Percentiles rank a stretch among this genome's conserved stretches.
phyloP scores from a whole-genome alignment of 768 basidiomycete genomes.

The Naganishia onofrii region DNA sequence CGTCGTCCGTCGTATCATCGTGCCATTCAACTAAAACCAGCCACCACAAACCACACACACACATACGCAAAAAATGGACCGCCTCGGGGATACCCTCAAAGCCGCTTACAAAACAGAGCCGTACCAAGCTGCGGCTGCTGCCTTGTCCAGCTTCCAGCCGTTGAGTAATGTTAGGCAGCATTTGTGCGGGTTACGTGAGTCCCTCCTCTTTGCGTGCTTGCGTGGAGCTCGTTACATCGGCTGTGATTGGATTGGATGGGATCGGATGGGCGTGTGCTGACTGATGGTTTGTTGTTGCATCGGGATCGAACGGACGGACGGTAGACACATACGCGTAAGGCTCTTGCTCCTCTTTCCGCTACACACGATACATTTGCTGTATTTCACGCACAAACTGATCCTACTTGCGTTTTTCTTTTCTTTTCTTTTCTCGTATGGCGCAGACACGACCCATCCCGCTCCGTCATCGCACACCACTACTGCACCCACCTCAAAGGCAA shows the following conservation, averaged over 20 bases:
- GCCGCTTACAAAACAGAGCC: slow-evolving; percentile 35
- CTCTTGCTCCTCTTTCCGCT: background rate
- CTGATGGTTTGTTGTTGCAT: too few relatives aligned
- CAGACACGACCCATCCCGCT: slow-evolving; percentile 44
- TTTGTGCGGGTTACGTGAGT: slow-evolving; percentile 44
- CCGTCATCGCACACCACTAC: slow-evolving; percentile 57
- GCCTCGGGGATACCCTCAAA: slow-evolving; percentile 33
- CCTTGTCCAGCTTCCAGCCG: slow-evolving; percentile 43
- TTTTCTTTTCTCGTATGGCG: background rate
- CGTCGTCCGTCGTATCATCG: too few relatives aligned
- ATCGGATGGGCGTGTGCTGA: too few relatives aligned
- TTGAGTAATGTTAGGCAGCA: slow-evolving; percentile 47
- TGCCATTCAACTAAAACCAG: too few relatives aligned
- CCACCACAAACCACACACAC: too few relatives aligned
- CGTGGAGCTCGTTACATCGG: background rate
- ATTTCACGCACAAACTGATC: background rate
- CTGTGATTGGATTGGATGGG: too few relatives aligned
- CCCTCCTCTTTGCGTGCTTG: background rate
- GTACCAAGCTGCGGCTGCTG: slow-evolving; percentile 40
- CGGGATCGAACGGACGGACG: too few relatives aligned
- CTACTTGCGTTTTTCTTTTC: too few relatives aligned
- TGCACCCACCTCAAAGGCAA: slow-evolving; percentile 52
- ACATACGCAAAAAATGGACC: slow-evolving; percentile 14
- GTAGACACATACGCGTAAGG: slow-evolving; percentile 29
- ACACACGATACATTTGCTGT: background rate